Base-by-base conservation (phyloP, 2,329 filamentous ascomycete genomes). In the Claviceps digitariae region DNA sequence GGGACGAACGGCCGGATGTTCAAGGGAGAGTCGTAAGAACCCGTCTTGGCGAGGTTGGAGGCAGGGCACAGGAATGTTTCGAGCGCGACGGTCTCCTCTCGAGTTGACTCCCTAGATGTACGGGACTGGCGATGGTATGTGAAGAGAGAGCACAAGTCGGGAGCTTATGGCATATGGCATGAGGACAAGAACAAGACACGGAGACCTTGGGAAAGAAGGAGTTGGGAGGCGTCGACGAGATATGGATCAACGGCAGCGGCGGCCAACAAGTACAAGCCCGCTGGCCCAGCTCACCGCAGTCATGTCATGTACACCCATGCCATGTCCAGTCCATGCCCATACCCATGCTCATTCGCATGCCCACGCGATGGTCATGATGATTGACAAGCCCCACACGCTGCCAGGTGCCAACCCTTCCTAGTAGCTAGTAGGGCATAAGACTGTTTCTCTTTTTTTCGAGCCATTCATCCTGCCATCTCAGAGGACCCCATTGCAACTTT, bases 61-160 rank as follows among this genome's bases (percentile, higher is more conserved):
- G 45, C 46, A 56, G 51, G 48, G 46, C 55, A 25, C 49, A 53
- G 56, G 55, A 58, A 57, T 57, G 54, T 52, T 56, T 50, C 50
- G 49, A 43, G 31, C 17, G 46, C 41, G 47, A 41, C 27, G 25
- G 41, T 17, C 27, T 27, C n/a, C n/a, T n/a, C n/a, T n/a, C n/a
- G n/a, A n/a, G 31, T 17, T 4, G 45, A 47, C 17, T 49, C 45
- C 45, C 29, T 49, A 44, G 23, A 25, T 40, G 53, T 31, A 46
- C 48, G 53, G 41, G 40, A 52, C 52, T 52, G 50, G 44, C 31
- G 31, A 54, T 51, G 52, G 52, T 25, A 48, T 51, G 48, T 12
- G 50, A 34, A 29, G 27, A 29, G n/a, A n/a, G n/a, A n/a, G n/a
- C n/a, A n/a, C n/a, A n/a, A n/a, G n/a, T n/a, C n/a, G n/a, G n/a